These are phyloP conservation scores for Verticillium alfalfae DNA, from an alignment of 2,329 filamentous ascomycete genomes.

Conservation along the genomic window DNA sequence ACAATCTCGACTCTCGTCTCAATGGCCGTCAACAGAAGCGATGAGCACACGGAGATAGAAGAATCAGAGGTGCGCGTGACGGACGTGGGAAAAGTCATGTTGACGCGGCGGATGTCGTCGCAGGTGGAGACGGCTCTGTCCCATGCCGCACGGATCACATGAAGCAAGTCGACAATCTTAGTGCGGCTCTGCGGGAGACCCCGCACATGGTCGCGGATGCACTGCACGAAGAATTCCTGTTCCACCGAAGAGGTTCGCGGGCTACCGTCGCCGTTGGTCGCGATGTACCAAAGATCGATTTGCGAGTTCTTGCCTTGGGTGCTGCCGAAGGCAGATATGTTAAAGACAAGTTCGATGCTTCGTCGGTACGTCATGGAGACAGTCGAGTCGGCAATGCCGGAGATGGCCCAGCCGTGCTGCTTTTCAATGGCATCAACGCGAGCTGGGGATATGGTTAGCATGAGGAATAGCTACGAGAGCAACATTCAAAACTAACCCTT, in stretches of 20 bases:
- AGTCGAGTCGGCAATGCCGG: slow-evolving; percentile 52
- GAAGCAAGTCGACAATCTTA: slow-evolving; percentile 51
- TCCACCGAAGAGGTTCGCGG: slow-evolving; percentile 54
- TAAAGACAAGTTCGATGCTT: slow-evolving; percentile 69
- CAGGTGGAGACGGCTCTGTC: slow-evolving; percentile 55
- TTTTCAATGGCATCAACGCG: slow-evolving; percentile 62
- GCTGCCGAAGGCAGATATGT: slow-evolving; percentile 54
- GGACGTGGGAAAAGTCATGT: slow-evolving; percentile 58
- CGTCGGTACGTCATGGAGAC: slow-evolving; percentile 70
- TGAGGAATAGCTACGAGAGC: background rate
- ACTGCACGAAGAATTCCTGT: slow-evolving; percentile 70
- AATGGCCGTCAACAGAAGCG: slow-evolving; percentile 57
- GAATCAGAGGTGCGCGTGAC: slow-evolving; percentile 61
- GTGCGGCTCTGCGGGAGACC: slow-evolving; percentile 54
- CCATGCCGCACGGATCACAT: slow-evolving; percentile 59
- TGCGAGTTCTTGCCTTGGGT: slow-evolving; percentile 32
- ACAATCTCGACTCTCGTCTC: slow-evolving; percentile 63
- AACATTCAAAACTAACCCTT: slow-evolving; percentile 50
- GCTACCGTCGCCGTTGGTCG: slow-evolving; percentile 47
- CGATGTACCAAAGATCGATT: slow-evolving; percentile 69
- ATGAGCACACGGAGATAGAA: slow-evolving; percentile 54
- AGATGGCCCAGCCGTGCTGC: slow-evolving; percentile 66
- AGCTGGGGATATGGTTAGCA: slow-evolving; percentile 42
- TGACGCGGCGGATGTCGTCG: slow-evolving; percentile 55
- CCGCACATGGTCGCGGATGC: slow-evolving; percentile 63